phyloP scores from a whole-genome alignment of 2,329 filamentous ascomycete species.

The Trichoderma sp. region DNA sequence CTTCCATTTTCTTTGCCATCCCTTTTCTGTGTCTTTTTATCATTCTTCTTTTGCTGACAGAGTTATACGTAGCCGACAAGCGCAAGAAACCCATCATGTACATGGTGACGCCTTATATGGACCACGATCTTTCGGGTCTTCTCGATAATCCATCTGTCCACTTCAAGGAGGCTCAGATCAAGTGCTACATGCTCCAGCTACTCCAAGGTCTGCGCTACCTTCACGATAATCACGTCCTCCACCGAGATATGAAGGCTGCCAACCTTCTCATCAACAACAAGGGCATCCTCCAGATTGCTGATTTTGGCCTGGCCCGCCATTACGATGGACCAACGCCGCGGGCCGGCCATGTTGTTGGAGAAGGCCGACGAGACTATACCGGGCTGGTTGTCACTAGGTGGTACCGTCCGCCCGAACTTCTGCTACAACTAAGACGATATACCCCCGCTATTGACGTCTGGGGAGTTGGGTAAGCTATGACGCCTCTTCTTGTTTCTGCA shows the following conservation, averaged over 20 bases:
- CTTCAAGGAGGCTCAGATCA: conserved; percentile 89
- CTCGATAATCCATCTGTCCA: conserved; percentile 91
- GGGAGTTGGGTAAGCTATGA: conserved; percentile 78
- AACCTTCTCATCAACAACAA: conserved; percentile 95
- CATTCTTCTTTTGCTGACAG: not conserved
- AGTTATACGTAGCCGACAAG: conserved; percentile 61
- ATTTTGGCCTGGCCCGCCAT: conserved; percentile 91
- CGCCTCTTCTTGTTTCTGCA: not conserved
- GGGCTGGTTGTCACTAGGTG: conserved; percentile 95
- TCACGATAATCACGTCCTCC: conserved; percentile 85
- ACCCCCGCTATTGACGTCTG: conserved; percentile 98
- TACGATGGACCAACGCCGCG: conserved; percentile 84
- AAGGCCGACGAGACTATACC: conserved; percentile 88
- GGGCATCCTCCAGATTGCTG: conserved; percentile 92
- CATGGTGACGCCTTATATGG: conserved; percentile 99
- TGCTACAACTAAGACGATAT: conserved; percentile 85
- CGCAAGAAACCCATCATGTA: conserved; percentile 87
- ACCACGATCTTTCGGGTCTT: conserved; percentile 95
- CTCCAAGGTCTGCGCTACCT: conserved; percentile 88
- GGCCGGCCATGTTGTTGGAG: conserved; percentile 76
- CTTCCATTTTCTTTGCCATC: not conserved
- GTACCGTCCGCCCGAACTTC: conserved; percentile 92
- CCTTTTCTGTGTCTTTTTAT: not conserved
- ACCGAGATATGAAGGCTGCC: conserved; percentile 98
- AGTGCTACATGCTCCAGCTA: conserved; percentile 95